These are phyloP conservation scores for Mytilinidion resinicola DNA, from an alignment of 495 filamentous ascomycete genomes.

Conservation along the genomic window DNA sequence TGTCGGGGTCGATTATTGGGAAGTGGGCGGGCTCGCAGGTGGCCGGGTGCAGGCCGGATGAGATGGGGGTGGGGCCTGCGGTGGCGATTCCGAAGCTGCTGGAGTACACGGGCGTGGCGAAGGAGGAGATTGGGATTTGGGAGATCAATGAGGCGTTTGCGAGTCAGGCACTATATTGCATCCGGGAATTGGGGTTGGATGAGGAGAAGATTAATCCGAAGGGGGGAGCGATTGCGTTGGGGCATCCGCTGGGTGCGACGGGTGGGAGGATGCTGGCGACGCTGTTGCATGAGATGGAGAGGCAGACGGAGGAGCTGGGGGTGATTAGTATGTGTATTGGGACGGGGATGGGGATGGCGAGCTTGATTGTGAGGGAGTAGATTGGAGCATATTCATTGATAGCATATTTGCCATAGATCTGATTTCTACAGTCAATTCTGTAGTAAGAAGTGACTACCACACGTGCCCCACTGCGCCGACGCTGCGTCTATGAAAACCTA, in stretches of 20 bases:
- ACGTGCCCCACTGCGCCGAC: no score
- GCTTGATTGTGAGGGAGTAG: constrained; percentile 41
- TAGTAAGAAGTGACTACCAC: no score
- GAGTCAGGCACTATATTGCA: constrained; percentile 76
- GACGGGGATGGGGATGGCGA: constrained; percentile 45
- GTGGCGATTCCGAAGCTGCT: constrained; percentile 79
- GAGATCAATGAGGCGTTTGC: constrained; percentile 97
- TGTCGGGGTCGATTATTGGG: constrained; percentile 62
- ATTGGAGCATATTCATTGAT: neutral
- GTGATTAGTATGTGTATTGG: constrained; percentile 42
- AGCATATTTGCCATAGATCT: no score
- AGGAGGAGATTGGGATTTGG: constrained; percentile 75
- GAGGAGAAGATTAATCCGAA: constrained; percentile 69
- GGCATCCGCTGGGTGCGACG: constrained; percentile 40
- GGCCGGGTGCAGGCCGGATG: constrained; percentile 73
- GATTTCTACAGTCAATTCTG: no score
- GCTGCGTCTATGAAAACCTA: no score
- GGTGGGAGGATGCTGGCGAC: constrained; percentile 35
- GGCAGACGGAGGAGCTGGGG: constrained; percentile 33
- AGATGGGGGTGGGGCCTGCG: constrained; percentile 90
- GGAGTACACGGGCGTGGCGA: constrained; percentile 53
- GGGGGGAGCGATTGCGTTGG: constrained; percentile 40
- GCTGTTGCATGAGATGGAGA: constrained; percentile 38
- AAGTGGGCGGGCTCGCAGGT: constrained; percentile 70
- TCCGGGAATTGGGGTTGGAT: constrained; percentile 65